phyloP scores from a whole-genome alignment of 2,329 filamentous ascomycete genomes.

The Dactylonectria estremocensis region DNA sequence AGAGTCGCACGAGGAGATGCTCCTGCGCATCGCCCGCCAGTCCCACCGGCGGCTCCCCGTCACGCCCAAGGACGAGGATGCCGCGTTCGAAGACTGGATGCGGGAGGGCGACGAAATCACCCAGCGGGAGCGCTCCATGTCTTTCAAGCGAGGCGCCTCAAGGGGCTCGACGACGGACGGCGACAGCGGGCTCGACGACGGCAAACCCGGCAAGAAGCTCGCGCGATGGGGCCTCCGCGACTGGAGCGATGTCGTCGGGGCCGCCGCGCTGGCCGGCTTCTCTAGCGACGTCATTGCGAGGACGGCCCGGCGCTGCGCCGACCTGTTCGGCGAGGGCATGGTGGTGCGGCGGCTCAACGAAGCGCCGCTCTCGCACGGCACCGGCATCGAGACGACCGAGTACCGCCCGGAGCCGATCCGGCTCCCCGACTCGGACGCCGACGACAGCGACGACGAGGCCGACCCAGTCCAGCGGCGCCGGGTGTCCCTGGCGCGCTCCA shows the following conservation, averaged over 20 bases:
- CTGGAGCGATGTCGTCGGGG: conserved; percentile 88
- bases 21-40: conserved; percentile 63
- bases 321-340: conserved; percentile 83
- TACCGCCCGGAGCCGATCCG: conserved; percentile 51
- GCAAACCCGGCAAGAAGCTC: conserved; percentile 47
- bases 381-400: conserved; percentile 46
- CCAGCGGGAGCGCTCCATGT: conserved; percentile 37
- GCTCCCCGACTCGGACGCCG: conserved; percentile 41
- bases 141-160: conserved; percentile 33
- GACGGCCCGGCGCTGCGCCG: conserved; percentile 80
- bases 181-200: conserved; percentile 33
- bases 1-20: conserved; percentile 64
- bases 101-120: conserved; percentile 49
- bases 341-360: conserved; percentile 70
- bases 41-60: conserved; percentile 51
- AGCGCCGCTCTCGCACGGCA: conserved; percentile 41
- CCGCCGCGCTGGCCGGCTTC: conserved; percentile 83
- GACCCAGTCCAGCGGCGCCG: conserved; percentile 51
- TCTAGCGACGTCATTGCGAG: conserved; percentile 75
- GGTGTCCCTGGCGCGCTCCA: conserved; percentile 48
- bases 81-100: conserved; percentile 54
- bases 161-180: conserved; percentile 37
- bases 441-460: conserved; percentile 46
- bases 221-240: conserved; percentile 70
- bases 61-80: conserved; percentile 46